Base-by-base conservation (phyloP, 306 rosid genomes). In the Casuarina cunninghamiana region DNA sequence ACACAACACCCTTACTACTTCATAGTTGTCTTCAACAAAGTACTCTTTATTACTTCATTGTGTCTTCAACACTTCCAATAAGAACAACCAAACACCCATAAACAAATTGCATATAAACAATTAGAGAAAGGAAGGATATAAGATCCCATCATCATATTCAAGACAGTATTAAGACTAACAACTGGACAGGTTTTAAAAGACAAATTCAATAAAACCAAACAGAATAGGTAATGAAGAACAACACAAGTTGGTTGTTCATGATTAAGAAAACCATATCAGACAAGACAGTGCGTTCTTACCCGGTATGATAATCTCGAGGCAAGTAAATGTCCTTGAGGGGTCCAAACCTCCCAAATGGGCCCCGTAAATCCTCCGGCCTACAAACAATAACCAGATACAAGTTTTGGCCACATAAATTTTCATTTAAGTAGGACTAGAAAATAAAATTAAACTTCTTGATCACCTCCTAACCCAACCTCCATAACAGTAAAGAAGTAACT, bases 241-340 rank as follows among this genome's bases (percentile, higher is more conserved):
- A 26, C 32, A 26, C 32, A 26, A 26, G 32, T 26, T 26, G 32
- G 74, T n/a, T 49, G 58, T 48, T 77, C 43, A 75, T 74, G 54
- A 71, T 76, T 61, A 5, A 70, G 48, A 35, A 38, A 78, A 3
- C 69, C 32, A 65, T 8, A 39, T 19, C 48, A 17, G 46, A 38
- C 78, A 61, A 54, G 3, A 37, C 13, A 15, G 75, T 42, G 70
- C 65, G 72, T 38, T 44, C 96, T 76, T 75, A 91, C 97, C 98
- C 96, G 55, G 96, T 85, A 57, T 94, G 80, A 83, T 87, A 94
- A 87, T 94, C 94, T 75, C 87, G 90, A 37, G 98, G 97, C 87
- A 94, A 77, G 61, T 94, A 94, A 54, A 91, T 62, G 57, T 94
- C 97, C 89, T 91, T 94, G 42, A 94, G 89, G 35, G 88, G 90